These are phyloP conservation scores for Crinitomyces ghanaensis DNA, from an alignment of 805 yeast genomes.

Conservation along the genomic window DNA sequence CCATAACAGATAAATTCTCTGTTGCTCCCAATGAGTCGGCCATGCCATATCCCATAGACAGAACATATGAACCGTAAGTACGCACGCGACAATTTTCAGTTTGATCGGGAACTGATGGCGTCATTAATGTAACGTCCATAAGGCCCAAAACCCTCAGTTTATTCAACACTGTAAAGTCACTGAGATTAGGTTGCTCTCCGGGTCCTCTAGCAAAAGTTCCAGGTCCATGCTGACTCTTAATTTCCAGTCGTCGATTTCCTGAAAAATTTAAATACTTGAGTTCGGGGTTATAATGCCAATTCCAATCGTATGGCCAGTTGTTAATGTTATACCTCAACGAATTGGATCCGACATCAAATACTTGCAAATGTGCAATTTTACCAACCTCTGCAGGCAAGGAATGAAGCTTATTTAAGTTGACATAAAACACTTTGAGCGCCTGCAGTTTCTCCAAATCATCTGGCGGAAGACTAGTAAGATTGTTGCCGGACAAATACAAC, in stretches of 20 bases:
- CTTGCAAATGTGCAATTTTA: constrained; percentile 48
- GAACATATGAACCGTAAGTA: constrained; percentile 73
- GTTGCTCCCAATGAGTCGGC: constrained; percentile 73
- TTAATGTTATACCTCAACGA: constrained; percentile 83
- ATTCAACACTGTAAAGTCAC: constrained; percentile 64
- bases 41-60: constrained; percentile 76
- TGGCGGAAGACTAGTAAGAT: constrained; percentile 64
- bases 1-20: constrained; percentile 56
- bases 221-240: constrained; percentile 47
- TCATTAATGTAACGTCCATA: constrained; percentile 90
- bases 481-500: constrained; percentile 75
- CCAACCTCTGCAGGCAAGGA: constrained; percentile 84
- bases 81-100: constrained; percentile 71
- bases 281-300: constrained; percentile 78
- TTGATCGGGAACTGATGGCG: constrained; percentile 84
- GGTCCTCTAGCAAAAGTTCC: constrained; percentile 10
- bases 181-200: constrained; percentile 24
- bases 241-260: constrained; percentile 86
- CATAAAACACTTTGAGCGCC: constrained; percentile 46
- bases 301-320: constrained; percentile 96
- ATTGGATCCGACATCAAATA: constrained; percentile 85
- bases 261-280: constrained; percentile 78
- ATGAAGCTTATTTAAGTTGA: constrained; percentile 77
- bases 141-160: constrained; percentile 67
- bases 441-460: constrained; percentile 66